Conservation (phyloP, 1,284 basidiomycete species). For the Boletus albobrunnescens region DNA sequence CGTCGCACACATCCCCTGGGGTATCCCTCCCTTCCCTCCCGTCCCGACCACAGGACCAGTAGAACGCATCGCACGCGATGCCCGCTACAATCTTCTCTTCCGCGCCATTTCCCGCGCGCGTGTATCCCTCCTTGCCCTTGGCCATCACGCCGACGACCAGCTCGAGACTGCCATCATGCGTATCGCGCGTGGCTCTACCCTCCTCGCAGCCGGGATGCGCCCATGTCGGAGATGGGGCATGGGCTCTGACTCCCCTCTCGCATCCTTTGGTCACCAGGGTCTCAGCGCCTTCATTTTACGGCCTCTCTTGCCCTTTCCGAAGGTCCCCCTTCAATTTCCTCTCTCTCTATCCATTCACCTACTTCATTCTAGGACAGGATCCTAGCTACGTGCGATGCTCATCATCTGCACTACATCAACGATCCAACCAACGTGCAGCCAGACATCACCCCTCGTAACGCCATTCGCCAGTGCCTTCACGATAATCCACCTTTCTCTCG, state of each 20-base stretch:
- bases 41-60: conserved; percentile 36
- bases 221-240: conserved; percentile 69
- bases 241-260: conserved; percentile 43
- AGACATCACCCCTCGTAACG: conserved; percentile 63
- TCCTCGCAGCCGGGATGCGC: conserved; percentile 59
- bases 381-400: conserved; percentile 64
- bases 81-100: conserved; percentile 56
- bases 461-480: conserved; percentile 49
- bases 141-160: conserved; percentile 76
- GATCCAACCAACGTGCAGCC: conserved; percentile 74
- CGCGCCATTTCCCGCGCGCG: conserved; percentile 40
- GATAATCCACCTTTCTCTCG: conserved; percentile 17
- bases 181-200: conserved; percentile 50
- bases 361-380: conserved; percentile 55
- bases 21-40: conserved; percentile 45
- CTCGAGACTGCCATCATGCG: conserved; percentile 75
- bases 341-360: not conserved
- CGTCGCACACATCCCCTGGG: conserved; percentile 54
- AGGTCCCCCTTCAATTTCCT: conserved; percentile 43
- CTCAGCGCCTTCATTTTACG: conserved; percentile 66
- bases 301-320: conserved; percentile 60
- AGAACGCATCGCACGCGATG: conserved; percentile 55
- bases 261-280: conserved; percentile 49
- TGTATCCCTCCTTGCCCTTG: conserved; percentile 52
- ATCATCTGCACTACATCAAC: conserved; percentile 55